Evolutionary conservation across 2,329 filamentous ascomycete genomes (phyloP).

Genomic region (Fusarium abutilonis): DNA sequence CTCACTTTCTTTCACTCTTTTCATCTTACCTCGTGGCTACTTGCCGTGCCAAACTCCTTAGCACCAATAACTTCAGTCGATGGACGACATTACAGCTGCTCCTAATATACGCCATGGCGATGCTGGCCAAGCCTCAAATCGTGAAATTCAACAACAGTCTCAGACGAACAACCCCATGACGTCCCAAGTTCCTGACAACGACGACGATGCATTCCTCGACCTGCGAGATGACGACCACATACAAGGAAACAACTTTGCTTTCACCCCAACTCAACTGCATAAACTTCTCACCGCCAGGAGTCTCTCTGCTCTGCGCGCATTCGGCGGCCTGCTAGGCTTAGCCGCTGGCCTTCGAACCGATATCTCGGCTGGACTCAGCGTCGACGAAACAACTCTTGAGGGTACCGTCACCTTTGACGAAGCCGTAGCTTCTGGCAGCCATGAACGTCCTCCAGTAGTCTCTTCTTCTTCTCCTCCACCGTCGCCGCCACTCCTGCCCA

Average conservation of each 20-base stretch:
- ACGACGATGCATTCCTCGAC: constrained; percentile 36
- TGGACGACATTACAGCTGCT: constrained; percentile 47
- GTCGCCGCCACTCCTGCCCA: constrained; percentile 36
- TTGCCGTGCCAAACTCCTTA: constrained; percentile 9
- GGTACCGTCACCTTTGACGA: constrained; percentile 60
- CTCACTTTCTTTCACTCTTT: constrained; percentile 4
- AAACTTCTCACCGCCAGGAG: constrained; percentile 63
- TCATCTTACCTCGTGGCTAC: constrained; percentile 1
- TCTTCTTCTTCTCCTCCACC: constrained; percentile 33
- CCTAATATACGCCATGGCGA: constrained; percentile 34
- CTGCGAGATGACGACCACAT: constrained; percentile 44
- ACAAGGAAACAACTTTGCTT: constrained; percentile 60
- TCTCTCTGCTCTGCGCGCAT: constrained; percentile 58
- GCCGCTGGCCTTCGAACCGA: constrained; percentile 62
- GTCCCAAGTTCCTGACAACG: constrained; percentile 6
- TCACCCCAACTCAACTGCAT: constrained; percentile 63
- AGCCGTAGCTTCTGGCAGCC: constrained; percentile 54
- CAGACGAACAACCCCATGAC: constrained; percentile 18
- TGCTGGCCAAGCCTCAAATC: constrained; percentile 31
- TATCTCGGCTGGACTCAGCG: constrained; percentile 57
- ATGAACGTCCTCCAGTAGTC: constrained; percentile 45
- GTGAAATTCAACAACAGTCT: constrained; percentile 19
- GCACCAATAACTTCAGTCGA: constrained; percentile 27
- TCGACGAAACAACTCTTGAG: constrained; percentile 60
- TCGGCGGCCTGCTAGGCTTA: constrained; percentile 65